Evolutionary conservation across 2,329 filamentous ascomycete genomes (phyloP).

Genomic region (Aureobasidium sp.): DNA sequence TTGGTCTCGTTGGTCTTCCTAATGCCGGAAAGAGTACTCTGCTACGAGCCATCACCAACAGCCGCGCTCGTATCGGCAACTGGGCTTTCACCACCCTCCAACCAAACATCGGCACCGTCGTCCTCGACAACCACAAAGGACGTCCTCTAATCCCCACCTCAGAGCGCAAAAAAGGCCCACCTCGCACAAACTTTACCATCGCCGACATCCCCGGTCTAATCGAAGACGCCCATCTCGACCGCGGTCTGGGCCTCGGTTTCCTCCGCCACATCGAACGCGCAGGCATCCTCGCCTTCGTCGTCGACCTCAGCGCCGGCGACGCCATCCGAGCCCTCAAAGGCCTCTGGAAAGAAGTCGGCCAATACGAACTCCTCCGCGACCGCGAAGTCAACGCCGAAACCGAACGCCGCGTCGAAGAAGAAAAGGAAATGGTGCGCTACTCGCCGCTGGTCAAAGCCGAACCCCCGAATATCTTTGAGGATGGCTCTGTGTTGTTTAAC

Average conservation of each 20-base stretch:
- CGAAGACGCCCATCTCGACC: conserved; percentile 85
- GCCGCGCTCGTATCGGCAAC: conserved; percentile 78
- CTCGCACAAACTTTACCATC: conserved; percentile 77
- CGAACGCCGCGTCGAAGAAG: conserved; percentile 49
- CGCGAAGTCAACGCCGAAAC: conserved; percentile 60
- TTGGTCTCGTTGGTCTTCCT: conserved; percentile 87
- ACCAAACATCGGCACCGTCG: conserved; percentile 91
- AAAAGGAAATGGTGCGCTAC: conserved; percentile 35
- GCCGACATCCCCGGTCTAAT: conserved; percentile 95
- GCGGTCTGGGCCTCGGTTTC: conserved; percentile 84
- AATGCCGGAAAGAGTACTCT: conserved; percentile 96
- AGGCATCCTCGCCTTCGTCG: conserved; percentile 84
- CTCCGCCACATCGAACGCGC: conserved; percentile 91
- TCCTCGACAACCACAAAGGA: conserved; percentile 80
- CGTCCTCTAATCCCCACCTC: conserved; percentile 51
- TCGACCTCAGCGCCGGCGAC: conserved; percentile 76
- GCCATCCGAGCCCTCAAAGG: conserved; percentile 70
- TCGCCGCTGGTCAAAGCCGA: conserved; percentile 1
- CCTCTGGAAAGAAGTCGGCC: conserved; percentile 83
- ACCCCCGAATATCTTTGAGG: conserved; percentile 15
- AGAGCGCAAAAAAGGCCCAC: conserved; percentile 22
- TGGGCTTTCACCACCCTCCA: conserved; percentile 97
- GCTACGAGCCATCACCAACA: conserved; percentile 78
- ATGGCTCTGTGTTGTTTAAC: conserved; percentile 22
- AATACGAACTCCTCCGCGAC: conserved; percentile 78